Evolutionary conservation across 768 basidiomycete genomes (phyloP).

Genomic region (Suillus bovinus): DNA sequence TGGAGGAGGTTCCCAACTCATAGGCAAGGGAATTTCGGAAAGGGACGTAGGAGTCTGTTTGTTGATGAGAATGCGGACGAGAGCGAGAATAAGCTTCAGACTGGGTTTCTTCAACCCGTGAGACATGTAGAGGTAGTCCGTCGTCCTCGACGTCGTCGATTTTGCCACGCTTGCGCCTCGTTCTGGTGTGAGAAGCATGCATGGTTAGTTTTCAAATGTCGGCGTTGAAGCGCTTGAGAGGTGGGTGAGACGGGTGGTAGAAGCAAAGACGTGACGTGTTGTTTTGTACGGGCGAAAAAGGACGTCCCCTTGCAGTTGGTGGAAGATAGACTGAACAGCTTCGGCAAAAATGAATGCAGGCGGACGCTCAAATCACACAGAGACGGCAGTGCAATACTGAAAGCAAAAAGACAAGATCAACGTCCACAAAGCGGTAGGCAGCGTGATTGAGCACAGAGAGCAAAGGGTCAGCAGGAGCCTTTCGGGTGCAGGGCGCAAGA

Average conservation of each 20-base stretch:
- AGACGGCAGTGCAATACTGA: constrained; percentile 20
- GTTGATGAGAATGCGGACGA: constrained; percentile 42
- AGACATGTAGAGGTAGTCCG: constrained; percentile 38
- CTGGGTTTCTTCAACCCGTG: constrained; percentile 52
- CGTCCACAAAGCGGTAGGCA: constrained; percentile 25
- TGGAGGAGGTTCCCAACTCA: constrained; percentile 51
- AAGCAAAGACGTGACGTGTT: constrained; percentile 30
- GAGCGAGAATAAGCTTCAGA: constrained; percentile 55
- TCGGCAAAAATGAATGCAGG: constrained; percentile 29
- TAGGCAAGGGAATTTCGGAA: constrained; percentile 45
- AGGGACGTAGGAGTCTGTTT: constrained; percentile 47
- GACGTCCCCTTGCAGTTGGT: constrained; percentile 23
- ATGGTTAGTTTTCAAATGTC: constrained; percentile 25
- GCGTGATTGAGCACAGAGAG: constrained; percentile 16
- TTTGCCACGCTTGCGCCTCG: constrained; percentile 53
- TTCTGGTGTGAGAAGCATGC: constrained; percentile 40
- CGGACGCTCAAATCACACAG: constrained; percentile 34
- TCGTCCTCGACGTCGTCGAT: constrained; percentile 54
- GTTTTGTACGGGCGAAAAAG: constrained; percentile 30
- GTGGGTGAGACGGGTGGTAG: constrained; percentile 21
- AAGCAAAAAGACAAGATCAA: constrained; percentile 22
- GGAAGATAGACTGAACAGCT: constrained; percentile 22
- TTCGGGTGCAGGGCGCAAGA: constrained; percentile 23
- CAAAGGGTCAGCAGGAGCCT: constrained; percentile 24
- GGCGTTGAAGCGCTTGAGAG: constrained; percentile 20